phyloP scores from a whole-genome alignment of 345 rosid genomes.

The Passiflora organensis region DNA sequence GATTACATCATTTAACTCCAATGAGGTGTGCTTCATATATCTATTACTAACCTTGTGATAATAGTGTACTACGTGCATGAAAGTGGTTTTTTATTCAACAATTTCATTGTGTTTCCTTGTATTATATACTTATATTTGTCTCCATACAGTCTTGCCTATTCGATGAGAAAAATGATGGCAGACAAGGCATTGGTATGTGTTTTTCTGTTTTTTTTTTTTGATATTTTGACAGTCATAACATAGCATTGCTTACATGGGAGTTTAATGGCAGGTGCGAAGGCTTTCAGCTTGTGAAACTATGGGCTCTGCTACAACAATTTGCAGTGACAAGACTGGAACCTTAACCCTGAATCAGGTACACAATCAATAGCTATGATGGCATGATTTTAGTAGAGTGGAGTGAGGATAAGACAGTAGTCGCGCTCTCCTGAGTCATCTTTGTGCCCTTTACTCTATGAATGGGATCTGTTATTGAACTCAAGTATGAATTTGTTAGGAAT shows the following conservation, averaged over 20 bases:
- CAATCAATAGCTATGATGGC: not conserved
- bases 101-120: not conserved
- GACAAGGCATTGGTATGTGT: conserved; percentile 92
- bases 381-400: conserved; percentile 10
- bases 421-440: no score
- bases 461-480: no score
- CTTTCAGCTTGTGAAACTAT: conserved; percentile 99
- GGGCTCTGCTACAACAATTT: conserved; percentile 99
- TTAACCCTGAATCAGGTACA: conserved; percentile 84
- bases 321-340: conserved; percentile 99
- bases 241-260: conserved; percentile 7
- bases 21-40: no score
- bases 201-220: conserved; percentile 9
- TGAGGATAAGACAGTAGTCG: no score
- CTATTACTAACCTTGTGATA: no score
- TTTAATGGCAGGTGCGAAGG: conserved; percentile 74
- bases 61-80: no score
- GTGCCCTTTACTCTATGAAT: no score
- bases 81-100: no score
- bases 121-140: not conserved
- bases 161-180: conserved; percentile 99
- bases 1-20: no score
- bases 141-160: conserved; percentile 77
- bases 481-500: no score
- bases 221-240: not conserved